Evolutionary conservation across 1,284 basidiomycete species (phyloP), one percentile per base, ranked within the genome.

Genomic region (Pyrrhoderma noxium): DNA sequence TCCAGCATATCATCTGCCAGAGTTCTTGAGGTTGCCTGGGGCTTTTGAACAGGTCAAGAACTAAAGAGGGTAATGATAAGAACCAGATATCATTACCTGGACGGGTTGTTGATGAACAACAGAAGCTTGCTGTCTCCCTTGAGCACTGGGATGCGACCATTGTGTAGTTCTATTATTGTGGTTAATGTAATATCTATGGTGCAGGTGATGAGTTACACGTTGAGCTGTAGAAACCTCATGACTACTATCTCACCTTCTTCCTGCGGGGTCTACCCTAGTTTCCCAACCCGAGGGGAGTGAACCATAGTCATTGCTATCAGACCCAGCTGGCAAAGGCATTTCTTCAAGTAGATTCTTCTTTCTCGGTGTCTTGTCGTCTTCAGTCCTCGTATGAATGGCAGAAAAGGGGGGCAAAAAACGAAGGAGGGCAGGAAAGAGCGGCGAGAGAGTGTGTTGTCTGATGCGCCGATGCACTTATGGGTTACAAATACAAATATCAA

Each of bases 121-220:
- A 11, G 38, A 27, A 18, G 53, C n/a, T 19, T 44, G 39, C 40
- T 43, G 49, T n/a, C 41, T 40, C n/a, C 7, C 21, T 8, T 5
- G 49, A 61, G 63, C 16, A 4, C 54, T 56, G n/a, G 80, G 88
- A 55, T 87, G 77, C 63, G 85, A 86, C 95, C 95, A 99, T 5
- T 93, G 93, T n/a, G 95, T 98, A 34, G 86, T 82, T 50, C 94
- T 83, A 3, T 87, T 87, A 67, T 89, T 93, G 68, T 99, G 94
- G 63, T 95, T 91, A 50, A 94, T 90, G 64, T 82, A 89, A 45
- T 75, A 82, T n/a, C 50, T 52, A 19, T 23, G 21, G 5, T n/a
- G 14, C 3, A 38, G 3, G 34, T 13, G n/a, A n/a, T n/a, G n/a
- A n/a, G n/a, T n/a, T n/a, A n/a, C n/a, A 31, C 27, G 11, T 5